Evolutionary conservation across 352 stramenopile genomes (phyloP).

Genomic region (Paralagenidium karlingii): DNA sequence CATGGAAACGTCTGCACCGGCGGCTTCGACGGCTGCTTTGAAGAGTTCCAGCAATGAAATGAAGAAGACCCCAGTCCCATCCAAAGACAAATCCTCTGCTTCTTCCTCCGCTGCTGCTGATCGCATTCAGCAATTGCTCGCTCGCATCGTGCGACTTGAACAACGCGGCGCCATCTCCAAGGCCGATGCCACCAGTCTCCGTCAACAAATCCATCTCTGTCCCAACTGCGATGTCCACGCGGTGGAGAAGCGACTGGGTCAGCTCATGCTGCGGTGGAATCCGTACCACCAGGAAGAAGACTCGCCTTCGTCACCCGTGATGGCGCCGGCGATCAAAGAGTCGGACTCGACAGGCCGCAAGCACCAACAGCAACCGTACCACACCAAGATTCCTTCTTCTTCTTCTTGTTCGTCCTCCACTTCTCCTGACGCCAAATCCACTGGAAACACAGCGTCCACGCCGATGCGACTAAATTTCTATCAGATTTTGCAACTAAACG

Average conservation of each 20-base stretch:
- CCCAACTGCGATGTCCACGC: constrained; percentile 41
- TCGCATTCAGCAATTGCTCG: no score
- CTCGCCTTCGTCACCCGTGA: background rate
- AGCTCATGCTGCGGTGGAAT: constrained; percentile 54
- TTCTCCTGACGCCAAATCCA: constrained; percentile 4
- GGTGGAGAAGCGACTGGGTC: constrained; percentile 40
- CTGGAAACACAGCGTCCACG: background rate
- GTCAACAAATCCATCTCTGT: constrained; percentile 39
- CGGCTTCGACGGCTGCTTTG: no score
- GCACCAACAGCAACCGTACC: constrained; percentile 7
- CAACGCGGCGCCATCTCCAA: constrained; percentile 35
- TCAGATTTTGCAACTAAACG: constrained; percentile 28
- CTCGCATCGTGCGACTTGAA: constrained; percentile 43
- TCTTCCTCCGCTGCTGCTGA: no score
- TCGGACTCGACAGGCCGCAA: constrained; percentile 6
- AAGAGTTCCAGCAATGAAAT: no score
- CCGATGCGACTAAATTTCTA: constrained; percentile 34
- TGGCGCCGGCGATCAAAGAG: constrained; percentile 4
- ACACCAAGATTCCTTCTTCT: no score
- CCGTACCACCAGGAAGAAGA: constrained; percentile 29
- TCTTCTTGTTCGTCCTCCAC: no score
- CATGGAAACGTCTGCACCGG: no score
- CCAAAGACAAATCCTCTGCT: no score
- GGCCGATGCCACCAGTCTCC: constrained; percentile 47
- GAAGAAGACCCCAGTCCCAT: no score